Percentiles rank a stretch among this genome's conserved stretches.
These are phyloP conservation scores for Emergomyces orientalis DNA, from an alignment of 2,329 filamentous ascomycete genomes.

Conservation along the genomic window DNA sequence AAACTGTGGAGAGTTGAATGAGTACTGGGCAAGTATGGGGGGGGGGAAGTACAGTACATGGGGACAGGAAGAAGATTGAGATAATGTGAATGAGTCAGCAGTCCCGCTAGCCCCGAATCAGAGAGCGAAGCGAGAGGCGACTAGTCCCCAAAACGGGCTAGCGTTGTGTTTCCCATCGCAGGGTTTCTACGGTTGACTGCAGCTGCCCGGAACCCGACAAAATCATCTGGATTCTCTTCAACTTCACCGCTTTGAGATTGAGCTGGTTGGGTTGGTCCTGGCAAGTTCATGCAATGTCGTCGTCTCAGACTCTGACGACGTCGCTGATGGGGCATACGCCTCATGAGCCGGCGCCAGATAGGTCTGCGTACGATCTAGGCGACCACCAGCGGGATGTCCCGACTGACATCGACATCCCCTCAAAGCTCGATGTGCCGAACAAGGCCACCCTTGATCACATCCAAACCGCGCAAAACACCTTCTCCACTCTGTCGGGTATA, in stretches of 20 bases:
- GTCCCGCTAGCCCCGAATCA: background rate
- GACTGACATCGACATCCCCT: conserved; percentile 20
- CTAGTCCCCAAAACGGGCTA: background rate
- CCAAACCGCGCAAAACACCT: conserved; percentile 26
- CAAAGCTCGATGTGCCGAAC: conserved; percentile 24
- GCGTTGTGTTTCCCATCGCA: conserved; percentile 4
- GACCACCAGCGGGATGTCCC: conserved; percentile 20
- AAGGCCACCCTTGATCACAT: conserved; percentile 21
- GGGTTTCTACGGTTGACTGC: conserved; percentile 18
- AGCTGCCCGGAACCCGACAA: conserved; percentile 19
- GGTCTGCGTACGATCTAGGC: conserved; percentile 34
- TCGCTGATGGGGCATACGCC: conserved; percentile 38
- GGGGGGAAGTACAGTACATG: background rate
- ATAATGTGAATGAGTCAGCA: background rate
- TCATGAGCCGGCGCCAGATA: conserved; percentile 34
- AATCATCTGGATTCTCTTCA: conserved; percentile 14
- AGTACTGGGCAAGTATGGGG: too few species aligned
- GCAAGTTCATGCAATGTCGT: conserved; percentile 36
- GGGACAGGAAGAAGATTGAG: background rate
- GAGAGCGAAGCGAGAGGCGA: background rate
- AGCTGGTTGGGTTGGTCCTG: conserved; percentile 14
- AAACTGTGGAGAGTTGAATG: too few species aligned
- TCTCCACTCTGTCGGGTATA: conserved; percentile 21
- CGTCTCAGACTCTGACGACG: conserved; percentile 41
- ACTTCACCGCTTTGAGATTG: conserved; percentile 11